Percentiles rank a stretch among this genome's conserved stretches.
These are phyloP conservation scores for Pleodorina starrii DNA, from an alignment of 139 green algal species.

Conservation along the genomic window DNA sequence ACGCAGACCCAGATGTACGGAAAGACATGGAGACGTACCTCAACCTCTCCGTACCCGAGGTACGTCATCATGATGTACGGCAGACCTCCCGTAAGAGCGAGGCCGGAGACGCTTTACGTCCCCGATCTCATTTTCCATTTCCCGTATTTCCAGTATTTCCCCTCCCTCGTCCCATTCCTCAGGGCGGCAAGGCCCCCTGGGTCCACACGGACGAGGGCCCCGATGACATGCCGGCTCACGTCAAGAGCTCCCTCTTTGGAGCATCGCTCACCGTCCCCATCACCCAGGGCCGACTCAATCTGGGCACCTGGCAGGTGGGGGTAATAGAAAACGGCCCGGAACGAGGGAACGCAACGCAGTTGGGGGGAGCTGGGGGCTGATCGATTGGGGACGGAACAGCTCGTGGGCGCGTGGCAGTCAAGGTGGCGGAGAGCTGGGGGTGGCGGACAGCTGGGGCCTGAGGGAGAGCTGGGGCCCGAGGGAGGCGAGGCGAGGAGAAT, in stretches of 20 bases:
- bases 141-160: too few relatives aligned
- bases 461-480: neutral
- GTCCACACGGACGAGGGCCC: conserved; percentile 76
- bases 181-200: conserved; percentile 70
- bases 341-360: neutral
- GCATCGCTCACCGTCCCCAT: conserved; percentile 75
- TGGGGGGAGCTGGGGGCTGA: neutral
- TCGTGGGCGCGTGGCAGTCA: too few relatives aligned
- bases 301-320: conserved; percentile 81
- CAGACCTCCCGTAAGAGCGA: too few relatives aligned
- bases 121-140: too few relatives aligned
- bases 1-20: conserved; percentile 77
- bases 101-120: too few relatives aligned
- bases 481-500: too few relatives aligned
- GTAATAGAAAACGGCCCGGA: neutral
- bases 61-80: too few relatives aligned
- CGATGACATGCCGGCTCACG: conserved; percentile 75
- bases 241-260: conserved; percentile 70
- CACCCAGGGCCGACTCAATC: conserved; percentile 66
- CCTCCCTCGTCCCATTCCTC: neutral
- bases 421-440: too few relatives aligned
- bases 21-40: conserved; percentile 83
- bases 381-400: too few relatives aligned
- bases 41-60: conserved; percentile 75
- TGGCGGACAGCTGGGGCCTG: neutral